Evolutionary conservation across 2,329 filamentous ascomycete genomes (phyloP).

Genomic region (Aspergillus ochraceoroseus): DNA sequence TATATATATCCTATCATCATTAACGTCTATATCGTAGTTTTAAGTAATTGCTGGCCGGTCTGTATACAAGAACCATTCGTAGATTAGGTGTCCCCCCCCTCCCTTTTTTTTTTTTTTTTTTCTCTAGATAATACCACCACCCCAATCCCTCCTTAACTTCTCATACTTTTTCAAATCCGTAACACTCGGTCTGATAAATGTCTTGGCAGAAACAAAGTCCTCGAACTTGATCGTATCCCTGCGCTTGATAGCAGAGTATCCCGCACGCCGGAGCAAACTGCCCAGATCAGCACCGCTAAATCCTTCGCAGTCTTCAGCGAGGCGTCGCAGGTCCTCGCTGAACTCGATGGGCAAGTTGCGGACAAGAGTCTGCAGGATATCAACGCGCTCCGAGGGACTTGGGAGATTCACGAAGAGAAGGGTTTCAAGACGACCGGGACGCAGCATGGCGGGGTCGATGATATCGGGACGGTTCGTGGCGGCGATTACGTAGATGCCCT

Average conservation of each 20-base stretch:
- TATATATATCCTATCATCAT: no score
- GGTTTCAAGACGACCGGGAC: constrained; percentile 81
- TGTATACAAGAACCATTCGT: constrained; percentile 1
- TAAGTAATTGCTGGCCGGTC: neutral
- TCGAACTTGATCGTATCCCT: constrained; percentile 46
- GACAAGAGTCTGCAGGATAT: constrained; percentile 69
- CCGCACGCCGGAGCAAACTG: constrained; percentile 56
- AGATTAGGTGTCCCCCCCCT: no score
- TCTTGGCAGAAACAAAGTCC: constrained; percentile 41
- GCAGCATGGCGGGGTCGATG: constrained; percentile 91
- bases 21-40: neutral
- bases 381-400: constrained; percentile 69
- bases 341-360: constrained; percentile 51
- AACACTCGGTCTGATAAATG: constrained; percentile 48
- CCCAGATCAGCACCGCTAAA: constrained; percentile 70
- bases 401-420: constrained; percentile 88
- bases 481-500: constrained; percentile 88
- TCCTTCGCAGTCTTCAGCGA: constrained; percentile 69
- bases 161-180: constrained; percentile 56
- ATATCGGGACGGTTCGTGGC: constrained; percentile 95
- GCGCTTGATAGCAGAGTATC: constrained; percentile 52
- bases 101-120: no score
- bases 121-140: constrained; percentile 32
- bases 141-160: constrained; percentile 49
- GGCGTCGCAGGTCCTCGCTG: constrained; percentile 52